Evolutionary conservation across 805 yeast species (phyloP).

Genomic region (Myxozyma neglecta): DNA sequence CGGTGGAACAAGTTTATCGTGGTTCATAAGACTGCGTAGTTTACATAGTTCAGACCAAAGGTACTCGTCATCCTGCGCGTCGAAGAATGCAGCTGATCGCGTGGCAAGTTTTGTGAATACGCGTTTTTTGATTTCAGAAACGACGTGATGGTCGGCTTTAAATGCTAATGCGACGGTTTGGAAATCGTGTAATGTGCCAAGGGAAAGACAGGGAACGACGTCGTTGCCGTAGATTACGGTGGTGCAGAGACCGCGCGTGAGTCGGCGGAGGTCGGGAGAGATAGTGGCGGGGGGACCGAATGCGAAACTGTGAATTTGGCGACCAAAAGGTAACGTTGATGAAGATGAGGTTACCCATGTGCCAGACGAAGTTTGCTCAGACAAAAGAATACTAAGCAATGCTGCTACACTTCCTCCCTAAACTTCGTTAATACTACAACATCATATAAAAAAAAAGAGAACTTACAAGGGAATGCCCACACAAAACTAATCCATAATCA

Average conservation of each 20-base stretch:
- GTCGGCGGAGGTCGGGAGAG: slow-evolving; percentile 33
- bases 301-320: slow-evolving; percentile 38
- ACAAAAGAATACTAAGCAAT: slow-evolving; percentile 35
- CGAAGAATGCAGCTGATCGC: slow-evolving; percentile 31
- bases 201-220: slow-evolving; percentile 40
- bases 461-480: slow-evolving; percentile 39
- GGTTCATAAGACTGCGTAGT: slow-evolving; percentile 38
- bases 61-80: slow-evolving; percentile 35
- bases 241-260: slow-evolving; percentile 36
- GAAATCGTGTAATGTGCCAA: slow-evolving; percentile 39
- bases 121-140: slow-evolving; percentile 34
- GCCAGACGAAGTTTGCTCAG: slow-evolving; percentile 28
- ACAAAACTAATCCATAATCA: slow-evolving; percentile 39
- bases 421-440: neutral
- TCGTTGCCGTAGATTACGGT: slow-evolving; percentile 40
- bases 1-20: slow-evolving; percentile 41
- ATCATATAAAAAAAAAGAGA: neutral
- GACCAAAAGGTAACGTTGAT: slow-evolving; percentile 36
- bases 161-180: slow-evolving; percentile 37
- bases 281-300: slow-evolving; percentile 42
- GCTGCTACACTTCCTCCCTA: slow-evolving; percentile 42
- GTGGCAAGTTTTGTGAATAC: slow-evolving; percentile 36
- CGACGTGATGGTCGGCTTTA: slow-evolving; percentile 34
- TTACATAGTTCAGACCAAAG: slow-evolving; percentile 36
- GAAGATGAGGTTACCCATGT: slow-evolving; percentile 33